Conservation (phyloP, 495 filamentous ascomycete genomes). For the Oleoguttula mirabilis region DNA sequence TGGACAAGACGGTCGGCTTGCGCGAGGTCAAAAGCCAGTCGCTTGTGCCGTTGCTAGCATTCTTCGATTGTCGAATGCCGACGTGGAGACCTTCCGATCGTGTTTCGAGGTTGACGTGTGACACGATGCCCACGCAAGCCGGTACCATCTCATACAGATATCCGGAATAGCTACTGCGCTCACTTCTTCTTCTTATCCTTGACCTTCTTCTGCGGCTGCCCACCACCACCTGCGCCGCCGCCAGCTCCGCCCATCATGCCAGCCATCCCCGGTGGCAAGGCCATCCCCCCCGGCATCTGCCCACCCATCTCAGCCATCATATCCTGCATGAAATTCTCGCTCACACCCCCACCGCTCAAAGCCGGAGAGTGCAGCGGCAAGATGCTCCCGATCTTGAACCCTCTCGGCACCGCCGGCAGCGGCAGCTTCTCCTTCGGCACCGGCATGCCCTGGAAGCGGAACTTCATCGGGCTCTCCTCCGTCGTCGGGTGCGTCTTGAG, state of each 20-base stretch:
- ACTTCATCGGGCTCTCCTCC: conserved; percentile 50
- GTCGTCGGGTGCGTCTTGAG: conserved; percentile 65
- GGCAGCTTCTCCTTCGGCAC: conserved; percentile 47
- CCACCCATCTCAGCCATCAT: conserved; percentile 90
- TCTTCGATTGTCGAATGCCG: too few species aligned
- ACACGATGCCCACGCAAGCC: too few species aligned
- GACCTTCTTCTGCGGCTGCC: conserved; percentile 3
- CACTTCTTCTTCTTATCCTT: conserved; percentile 15
- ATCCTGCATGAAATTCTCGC: conserved; percentile 91
- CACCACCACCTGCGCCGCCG: not conserved
- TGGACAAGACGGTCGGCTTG: too few species aligned
- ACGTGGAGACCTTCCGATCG: too few species aligned
- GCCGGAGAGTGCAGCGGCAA: conserved; percentile 79
- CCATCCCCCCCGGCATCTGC: conserved; percentile 38
- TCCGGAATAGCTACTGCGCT: too few species aligned
- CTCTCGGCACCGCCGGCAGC: conserved; percentile 65
- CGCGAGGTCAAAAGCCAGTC: too few species aligned
- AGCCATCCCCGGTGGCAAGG: conserved; percentile 4
- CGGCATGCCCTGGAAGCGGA: conserved; percentile 57
- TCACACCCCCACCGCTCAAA: conserved; percentile 85
- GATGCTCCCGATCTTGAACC: conserved; percentile 81
- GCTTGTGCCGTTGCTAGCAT: too few species aligned
- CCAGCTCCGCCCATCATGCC: conserved; percentile 5
- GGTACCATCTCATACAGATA: too few species aligned
- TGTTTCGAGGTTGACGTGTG: too few species aligned